phyloP scores from a whole-genome alignment of 768 basidiomycete species.

The Suillus ampliporus region DNA sequence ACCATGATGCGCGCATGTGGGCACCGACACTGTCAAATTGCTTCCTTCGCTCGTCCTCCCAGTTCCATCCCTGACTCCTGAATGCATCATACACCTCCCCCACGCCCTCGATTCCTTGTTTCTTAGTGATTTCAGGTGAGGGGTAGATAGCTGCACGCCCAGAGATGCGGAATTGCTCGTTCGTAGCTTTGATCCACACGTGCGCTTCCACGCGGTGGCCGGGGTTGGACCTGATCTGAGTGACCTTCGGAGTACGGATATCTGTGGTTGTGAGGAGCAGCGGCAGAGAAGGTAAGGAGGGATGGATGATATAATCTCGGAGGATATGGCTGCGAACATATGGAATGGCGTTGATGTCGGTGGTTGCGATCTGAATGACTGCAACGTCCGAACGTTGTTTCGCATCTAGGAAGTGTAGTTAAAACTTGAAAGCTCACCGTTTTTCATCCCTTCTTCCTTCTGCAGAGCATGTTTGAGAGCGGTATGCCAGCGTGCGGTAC shows the following conservation, averaged over 20 bases:
- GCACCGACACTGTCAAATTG: slow-evolving; percentile 64
- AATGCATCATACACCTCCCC: slow-evolving; percentile 41
- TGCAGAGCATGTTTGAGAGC: slow-evolving; percentile 49
- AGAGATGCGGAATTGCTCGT: slow-evolving; percentile 76
- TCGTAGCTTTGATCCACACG: slow-evolving; percentile 74
- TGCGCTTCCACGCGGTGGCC: slow-evolving; percentile 56
- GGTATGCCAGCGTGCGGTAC: slow-evolving; percentile 52
- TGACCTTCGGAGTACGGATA: slow-evolving; percentile 70
- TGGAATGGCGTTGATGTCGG: slow-evolving; percentile 43
- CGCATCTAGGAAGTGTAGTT: background rate
- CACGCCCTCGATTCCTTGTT: slow-evolving; percentile 18
- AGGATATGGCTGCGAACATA: slow-evolving; percentile 72
- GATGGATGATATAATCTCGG: slow-evolving; percentile 58
- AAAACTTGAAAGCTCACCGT: slow-evolving; percentile 9
- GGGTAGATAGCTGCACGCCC: slow-evolving; percentile 59
- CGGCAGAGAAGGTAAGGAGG: slow-evolving; percentile 51
- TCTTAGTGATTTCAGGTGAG: slow-evolving; percentile 19
- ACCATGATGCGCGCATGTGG: slow-evolving; percentile 75
- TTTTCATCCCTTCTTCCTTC: slow-evolving; percentile 44
- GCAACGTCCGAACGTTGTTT: slow-evolving; percentile 3
- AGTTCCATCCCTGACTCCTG: slow-evolving; percentile 45
- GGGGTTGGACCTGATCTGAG: slow-evolving; percentile 55
- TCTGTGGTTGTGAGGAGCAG: slow-evolving; percentile 75
- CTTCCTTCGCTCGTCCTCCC: slow-evolving; percentile 68
- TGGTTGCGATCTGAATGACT: slow-evolving; percentile 61